Base-by-base conservation (phyloP, 768 basidiomycete genomes). In the Phaeotremella skinneri region DNA sequence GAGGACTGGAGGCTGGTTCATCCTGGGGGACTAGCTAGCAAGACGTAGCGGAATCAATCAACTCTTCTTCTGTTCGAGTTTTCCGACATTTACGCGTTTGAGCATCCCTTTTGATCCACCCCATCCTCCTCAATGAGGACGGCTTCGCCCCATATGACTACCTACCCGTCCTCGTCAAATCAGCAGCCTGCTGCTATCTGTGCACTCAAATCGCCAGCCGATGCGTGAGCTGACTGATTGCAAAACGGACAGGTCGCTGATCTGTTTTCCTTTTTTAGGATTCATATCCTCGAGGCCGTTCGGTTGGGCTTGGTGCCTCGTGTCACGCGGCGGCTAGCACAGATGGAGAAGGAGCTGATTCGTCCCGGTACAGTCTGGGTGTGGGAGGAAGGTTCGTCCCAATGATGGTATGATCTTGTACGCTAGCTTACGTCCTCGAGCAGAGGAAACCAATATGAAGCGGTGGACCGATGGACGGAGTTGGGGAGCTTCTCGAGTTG, bases 391-490 rank as follows among this genome's bases (percentile, higher is more conserved):
- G 68, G 73, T 75, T 25, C 51, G 67, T 59, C 26, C 5, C 42
- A 21, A 20, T 30, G 20, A 17, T 47, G 31, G 34, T 39, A 25
- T 54, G 20, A 1, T 2, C 17, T 0, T 16, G n/a, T n/a, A n/a
- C 5, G 42, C 58, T 56, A 23, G 51, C 23, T 42, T 23, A 37
- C 20, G 25, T 32, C 1, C 17, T 32, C 20, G n/a, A 16, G 4
- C 55, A 75, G 74, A 70, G 59, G 74, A 76, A 42, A 73, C 72
- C 0, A 70, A 70, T 51, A 76, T 76, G 74, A 41, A 65, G 29
- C 31, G 72, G 31, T 74, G 72, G 72, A 74, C 72, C 4, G 72
- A 74, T 54, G 72, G 72, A 2, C 52, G 69, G 37, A 42, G 69
- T 42, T 74, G 72, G 72, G 72, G 72, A 20, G 69, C 72, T 14